Conservation (phyloP, 257 asterid species). For the Primulina tabacum region DNA sequence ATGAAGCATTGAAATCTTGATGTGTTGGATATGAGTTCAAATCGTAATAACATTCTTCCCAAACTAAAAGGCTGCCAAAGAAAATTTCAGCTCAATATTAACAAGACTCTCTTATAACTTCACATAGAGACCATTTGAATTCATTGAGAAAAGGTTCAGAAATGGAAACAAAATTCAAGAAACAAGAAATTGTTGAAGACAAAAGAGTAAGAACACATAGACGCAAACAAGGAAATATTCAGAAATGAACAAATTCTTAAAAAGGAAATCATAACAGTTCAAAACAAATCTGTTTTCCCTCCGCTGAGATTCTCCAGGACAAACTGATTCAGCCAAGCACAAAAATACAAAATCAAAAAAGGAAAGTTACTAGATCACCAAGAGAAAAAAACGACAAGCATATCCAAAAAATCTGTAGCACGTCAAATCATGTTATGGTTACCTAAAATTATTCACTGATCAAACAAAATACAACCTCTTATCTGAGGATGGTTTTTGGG, state of each 20-base stretch:
- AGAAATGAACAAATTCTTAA: constrained; percentile 33
- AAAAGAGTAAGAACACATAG: constrained; percentile 31
- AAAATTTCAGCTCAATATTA: constrained; percentile 22
- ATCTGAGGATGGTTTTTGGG: constrained; percentile 19
- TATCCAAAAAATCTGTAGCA: constrained; percentile 38
- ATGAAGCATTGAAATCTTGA: constrained; percentile 37
- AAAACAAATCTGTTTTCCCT: constrained; percentile 23
- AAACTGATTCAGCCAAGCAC: constrained; percentile 52
- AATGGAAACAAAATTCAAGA: constrained; percentile 18
- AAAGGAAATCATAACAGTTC: constrained; percentile 36
- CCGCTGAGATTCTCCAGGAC: constrained; percentile 56
- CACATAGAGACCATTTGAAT: not conserved
- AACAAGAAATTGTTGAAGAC: constrained; percentile 25
- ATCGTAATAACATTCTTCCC: constrained; percentile 88
- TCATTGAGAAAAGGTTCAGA: not conserved
- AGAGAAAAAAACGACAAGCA: constrained; percentile 36
- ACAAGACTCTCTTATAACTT: constrained; percentile 2
- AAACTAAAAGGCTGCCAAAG: constrained; percentile 70
- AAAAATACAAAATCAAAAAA: constrained; percentile 58
- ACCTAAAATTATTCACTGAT: constrained; percentile 22
- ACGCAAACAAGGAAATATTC: constrained; percentile 44
- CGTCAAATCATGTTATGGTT: constrained; percentile 42
- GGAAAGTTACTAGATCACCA: constrained; percentile 38
- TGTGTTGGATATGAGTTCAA: constrained; percentile 32
- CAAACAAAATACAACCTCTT: constrained; percentile 20